phyloP scores from a whole-genome alignment of 1,284 basidiomycete species.

The Pulveroboletus sp. region DNA sequence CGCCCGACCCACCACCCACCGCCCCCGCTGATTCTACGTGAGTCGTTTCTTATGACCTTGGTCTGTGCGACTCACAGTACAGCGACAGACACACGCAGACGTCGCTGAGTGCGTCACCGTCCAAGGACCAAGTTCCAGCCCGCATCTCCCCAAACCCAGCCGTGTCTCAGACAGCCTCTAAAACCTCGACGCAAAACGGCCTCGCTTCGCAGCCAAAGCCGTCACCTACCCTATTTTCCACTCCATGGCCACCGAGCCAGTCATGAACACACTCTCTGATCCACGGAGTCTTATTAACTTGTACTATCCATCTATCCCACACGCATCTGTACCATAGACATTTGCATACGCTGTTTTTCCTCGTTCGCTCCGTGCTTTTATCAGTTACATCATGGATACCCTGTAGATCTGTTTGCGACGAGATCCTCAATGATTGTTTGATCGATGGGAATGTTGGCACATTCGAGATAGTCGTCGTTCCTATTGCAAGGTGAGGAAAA shows the following conservation, averaged over 20 bases:
- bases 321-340: slow-evolving; percentile 35
- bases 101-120: slow-evolving; percentile 41
- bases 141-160: slow-evolving; percentile 34
- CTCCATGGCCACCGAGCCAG: slow-evolving; percentile 26
- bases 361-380: neutral
- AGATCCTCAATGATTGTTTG: slow-evolving; percentile 54
- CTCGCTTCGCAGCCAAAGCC: slow-evolving; percentile 22
- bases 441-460: slow-evolving; percentile 62
- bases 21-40: slow-evolving; percentile 24
- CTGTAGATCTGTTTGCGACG: slow-evolving; percentile 28
- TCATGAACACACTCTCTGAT: slow-evolving; percentile 3
- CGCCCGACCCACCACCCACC: slow-evolving; percentile 43
- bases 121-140: slow-evolving; percentile 37
- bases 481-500: slow-evolving; percentile 38
- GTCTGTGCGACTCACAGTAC: neutral
- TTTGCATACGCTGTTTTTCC: slow-evolving; percentile 14
- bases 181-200: slow-evolving; percentile 24
- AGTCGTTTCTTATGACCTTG: neutral
- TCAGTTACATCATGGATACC: slow-evolving; percentile 8
- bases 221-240: slow-evolving; percentile 23
- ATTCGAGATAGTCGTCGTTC: slow-evolving; percentile 71
- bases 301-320: slow-evolving; percentile 8
- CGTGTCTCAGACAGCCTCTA: slow-evolving; percentile 24
- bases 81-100: slow-evolving; percentile 19
- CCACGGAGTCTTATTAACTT: neutral